Conservation (phyloP, 2,329 filamentous ascomycete species). For the Phaeosphaeria sp. region DNA sequence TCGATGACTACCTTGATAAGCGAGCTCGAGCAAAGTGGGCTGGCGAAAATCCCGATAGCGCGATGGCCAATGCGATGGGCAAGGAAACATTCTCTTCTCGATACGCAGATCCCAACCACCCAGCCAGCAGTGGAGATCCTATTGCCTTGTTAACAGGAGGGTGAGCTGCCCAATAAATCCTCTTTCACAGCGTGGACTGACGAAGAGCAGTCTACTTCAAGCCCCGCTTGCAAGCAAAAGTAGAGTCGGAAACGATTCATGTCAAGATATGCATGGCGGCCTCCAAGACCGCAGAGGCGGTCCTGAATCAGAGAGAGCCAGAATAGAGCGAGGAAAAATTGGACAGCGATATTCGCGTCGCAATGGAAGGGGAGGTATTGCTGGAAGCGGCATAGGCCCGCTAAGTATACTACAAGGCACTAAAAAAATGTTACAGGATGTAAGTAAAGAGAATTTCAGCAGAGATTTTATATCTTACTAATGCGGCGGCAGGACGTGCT, state of each 20-base stretch:
- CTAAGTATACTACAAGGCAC: slow-evolving; percentile 1
- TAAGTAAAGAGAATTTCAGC: slow-evolving; percentile 3
- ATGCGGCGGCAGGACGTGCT: slow-evolving; percentile 3
- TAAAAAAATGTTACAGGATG: slow-evolving; percentile 7
- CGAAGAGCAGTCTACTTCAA: not conserved
- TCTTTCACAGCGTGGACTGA: not conserved
- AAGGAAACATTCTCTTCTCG: slow-evolving; percentile 53
- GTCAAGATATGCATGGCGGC: not conserved
- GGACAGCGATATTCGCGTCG: not conserved
- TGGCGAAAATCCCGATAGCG: slow-evolving; percentile 49
- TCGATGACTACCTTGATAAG: slow-evolving; percentile 58
- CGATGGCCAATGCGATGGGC: slow-evolving; percentile 33
- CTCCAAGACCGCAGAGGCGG: not conserved
- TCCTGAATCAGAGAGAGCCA: not conserved
- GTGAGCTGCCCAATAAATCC: not conserved
- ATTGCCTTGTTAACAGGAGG: slow-evolving; percentile 57
- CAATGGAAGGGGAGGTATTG: not conserved
- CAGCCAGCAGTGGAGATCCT: slow-evolving; percentile 57
- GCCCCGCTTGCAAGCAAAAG: not conserved
- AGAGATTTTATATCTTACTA: not conserved
- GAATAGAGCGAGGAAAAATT: not conserved
- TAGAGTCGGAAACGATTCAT: not conserved
- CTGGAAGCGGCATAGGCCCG: not conserved
- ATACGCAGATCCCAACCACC: slow-evolving; percentile 59
- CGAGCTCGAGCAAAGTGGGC: slow-evolving; percentile 54